Conservation (phyloP, 1,284 basidiomycete genomes). For the Leccinum ambiguum region DNA sequence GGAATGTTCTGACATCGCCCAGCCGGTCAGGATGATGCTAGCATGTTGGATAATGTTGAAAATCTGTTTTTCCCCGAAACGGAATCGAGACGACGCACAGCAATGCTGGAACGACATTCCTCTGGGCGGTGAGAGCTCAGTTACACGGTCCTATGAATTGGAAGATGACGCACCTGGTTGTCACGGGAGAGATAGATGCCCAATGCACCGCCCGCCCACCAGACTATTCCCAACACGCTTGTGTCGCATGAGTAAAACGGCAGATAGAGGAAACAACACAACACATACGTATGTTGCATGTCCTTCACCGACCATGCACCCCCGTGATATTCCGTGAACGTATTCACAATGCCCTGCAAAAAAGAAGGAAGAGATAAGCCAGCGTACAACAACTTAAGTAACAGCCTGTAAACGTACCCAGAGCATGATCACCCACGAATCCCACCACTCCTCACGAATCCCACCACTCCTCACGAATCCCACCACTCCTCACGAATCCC, state of each 20-base stretch:
- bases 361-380: conserved; percentile 2
- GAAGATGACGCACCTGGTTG: conserved; percentile 53
- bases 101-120: conserved; percentile 81
- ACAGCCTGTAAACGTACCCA: conserved; percentile 60
- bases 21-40: conserved; percentile 88
- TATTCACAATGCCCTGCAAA: conserved; percentile 64
- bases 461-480: too few species aligned
- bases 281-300: conserved; percentile 86
- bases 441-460: too few species aligned
- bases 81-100: conserved; percentile 55
- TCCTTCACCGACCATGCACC: conserved; percentile 86
- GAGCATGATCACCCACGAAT: conserved; percentile 65
- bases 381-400: not conserved
- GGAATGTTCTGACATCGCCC: conserved; percentile 92
- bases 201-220: conserved; percentile 91
- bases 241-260: conserved; percentile 3
- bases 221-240: conserved; percentile 44
- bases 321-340: conserved; percentile 91
- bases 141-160: not conserved
- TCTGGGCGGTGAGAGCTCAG: conserved; percentile 35
- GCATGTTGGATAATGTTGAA: not conserved
- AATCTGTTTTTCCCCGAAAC: conserved; percentile 6
- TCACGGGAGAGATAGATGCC: conserved; percentile 86
- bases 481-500: conserved; percentile 65
- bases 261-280: conserved; percentile 1